These are phyloP conservation scores for Tricholoma saponaceum DNA, from an alignment of 768 basidiomycete genomes.

Conservation along the genomic window DNA sequence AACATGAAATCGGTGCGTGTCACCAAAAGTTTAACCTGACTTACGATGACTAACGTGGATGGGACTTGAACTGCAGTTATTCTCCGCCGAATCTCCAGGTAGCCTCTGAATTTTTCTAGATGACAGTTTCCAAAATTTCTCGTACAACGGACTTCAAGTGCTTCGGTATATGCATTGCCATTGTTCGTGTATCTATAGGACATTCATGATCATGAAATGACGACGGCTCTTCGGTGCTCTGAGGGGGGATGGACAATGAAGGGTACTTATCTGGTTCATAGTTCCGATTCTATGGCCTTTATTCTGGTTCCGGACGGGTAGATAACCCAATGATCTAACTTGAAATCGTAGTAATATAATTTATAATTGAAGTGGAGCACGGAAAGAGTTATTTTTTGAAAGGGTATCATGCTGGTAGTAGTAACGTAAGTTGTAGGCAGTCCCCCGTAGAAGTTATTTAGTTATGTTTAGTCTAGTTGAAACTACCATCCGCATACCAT, in stretches of 20 bases:
- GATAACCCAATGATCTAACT: too few relatives aligned
- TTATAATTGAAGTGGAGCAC: too few relatives aligned
- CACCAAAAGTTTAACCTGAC: not conserved
- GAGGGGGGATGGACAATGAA: not conserved
- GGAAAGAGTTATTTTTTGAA: too few relatives aligned
- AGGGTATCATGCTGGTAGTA: too few relatives aligned
- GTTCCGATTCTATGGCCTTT: not conserved
- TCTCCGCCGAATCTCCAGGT: constrained; percentile 40
- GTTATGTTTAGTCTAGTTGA: too few relatives aligned
- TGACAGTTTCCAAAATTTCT: not conserved
- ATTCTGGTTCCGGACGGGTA: not conserved
- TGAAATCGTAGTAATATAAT: too few relatives aligned
- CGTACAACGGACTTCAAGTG: not conserved
- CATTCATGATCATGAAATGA: not conserved
- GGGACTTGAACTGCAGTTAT: constrained; percentile 27
- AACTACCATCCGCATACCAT: too few relatives aligned
- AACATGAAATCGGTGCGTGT: constrained; percentile 12
- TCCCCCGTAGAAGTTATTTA: too few relatives aligned
- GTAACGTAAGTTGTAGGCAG: too few relatives aligned
- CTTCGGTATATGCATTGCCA: not conserved
- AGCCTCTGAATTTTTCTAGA: constrained; percentile 21
- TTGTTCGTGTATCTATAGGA: not conserved
- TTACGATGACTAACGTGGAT: not conserved
- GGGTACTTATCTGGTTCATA: not conserved
- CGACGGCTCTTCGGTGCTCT: not conserved